Evolutionary conservation across 768 basidiomycete species (phyloP).

Genomic region (Tubosaeta sp.): DNA sequence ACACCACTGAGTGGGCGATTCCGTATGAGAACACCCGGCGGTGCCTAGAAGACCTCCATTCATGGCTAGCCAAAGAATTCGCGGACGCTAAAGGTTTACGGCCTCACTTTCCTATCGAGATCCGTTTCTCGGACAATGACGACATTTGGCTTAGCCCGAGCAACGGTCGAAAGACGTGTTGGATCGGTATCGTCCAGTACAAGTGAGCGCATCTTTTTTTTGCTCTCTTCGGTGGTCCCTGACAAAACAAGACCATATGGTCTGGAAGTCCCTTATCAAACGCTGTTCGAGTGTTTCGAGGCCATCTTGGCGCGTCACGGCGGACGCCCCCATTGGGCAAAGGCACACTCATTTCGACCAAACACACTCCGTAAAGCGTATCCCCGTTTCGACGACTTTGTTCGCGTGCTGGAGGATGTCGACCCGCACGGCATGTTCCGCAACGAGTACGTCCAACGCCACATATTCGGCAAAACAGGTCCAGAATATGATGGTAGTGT

Average conservation of each 20-base stretch:
- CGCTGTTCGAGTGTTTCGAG: conserved; percentile 75
- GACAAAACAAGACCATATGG: conserved; percentile 68
- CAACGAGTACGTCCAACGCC: conserved; percentile 86
- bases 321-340: conserved; percentile 96
- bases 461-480: conserved; percentile 64
- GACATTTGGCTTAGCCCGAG: conserved; percentile 95
- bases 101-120: conserved; percentile 90
- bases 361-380: conserved; percentile 63
- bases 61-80: conserved; percentile 68
- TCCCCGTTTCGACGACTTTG: conserved; percentile 78
- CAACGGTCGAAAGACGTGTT: conserved; percentile 72
- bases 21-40: conserved; percentile 62
- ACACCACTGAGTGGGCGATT: conserved; percentile 94
- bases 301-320: conserved; percentile 59
- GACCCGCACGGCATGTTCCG: conserved; percentile 79
- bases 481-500: conserved; percentile 39
- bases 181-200: conserved; percentile 98
- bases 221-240: conserved; percentile 1
- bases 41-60: conserved; percentile 67
- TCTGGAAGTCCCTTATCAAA: conserved; percentile 73
- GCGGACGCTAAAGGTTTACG: conserved; percentile 68
- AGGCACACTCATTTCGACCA: conserved; percentile 74
- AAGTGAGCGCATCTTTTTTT: conserved; percentile 53
- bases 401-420: conserved; percentile 55
- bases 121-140: conserved; percentile 83